Evolutionary conservation across 352 stramenopile species (phyloP), one percentile per base, ranked within the genome.

Genomic region (Phytophthora macrochlamydospora): DNA sequence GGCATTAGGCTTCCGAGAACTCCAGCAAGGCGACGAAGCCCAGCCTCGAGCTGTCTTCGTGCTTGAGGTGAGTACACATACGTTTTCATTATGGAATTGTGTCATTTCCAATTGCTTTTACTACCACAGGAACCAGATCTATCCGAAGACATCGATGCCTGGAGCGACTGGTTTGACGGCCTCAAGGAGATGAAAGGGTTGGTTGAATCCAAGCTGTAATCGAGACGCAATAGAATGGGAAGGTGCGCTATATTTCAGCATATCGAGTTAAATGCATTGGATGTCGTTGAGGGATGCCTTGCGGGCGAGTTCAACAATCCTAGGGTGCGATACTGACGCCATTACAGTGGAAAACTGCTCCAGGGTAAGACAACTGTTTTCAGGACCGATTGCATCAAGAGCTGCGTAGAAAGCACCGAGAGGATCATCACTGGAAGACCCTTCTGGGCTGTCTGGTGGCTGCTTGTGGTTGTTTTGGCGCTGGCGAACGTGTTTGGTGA

Each of bases 151-250:
- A 63, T 95, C 24, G 83, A 95, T 59, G 73, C 69, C 11, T 95
- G 87, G 87, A 95, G 83, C 59, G 62, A 71, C 35, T 95, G 87
- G 87, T 95, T 94, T 62, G 84, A 94, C 38, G 70, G 67, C 14
- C 65, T 95, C 11, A 92, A 88, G 59, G 79, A 73, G 33, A 83
- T 93, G 78, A 81, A 82, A 56, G 75, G 69, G 35, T 54, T 83
- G n/a, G 57, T 87, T 9, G 67, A 67, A 43, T 63, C 60, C 4
- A 79, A 81, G 32, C 33, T 86, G 35, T 69, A 35, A 73, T 40
- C 18, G 32, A n/a, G 8, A 14, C 9, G 18, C 49, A 59, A 65
- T 46, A 54, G 18, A 50, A 24, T 24, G 18, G 18, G 18, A 24
- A 24, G 18, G 18, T 24, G 18, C 18, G 18, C 18, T 24, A 24